These are phyloP conservation scores for Candida neerlandica DNA, from an alignment of 1,139 yeast genomes.

Conservation along the genomic window DNA sequence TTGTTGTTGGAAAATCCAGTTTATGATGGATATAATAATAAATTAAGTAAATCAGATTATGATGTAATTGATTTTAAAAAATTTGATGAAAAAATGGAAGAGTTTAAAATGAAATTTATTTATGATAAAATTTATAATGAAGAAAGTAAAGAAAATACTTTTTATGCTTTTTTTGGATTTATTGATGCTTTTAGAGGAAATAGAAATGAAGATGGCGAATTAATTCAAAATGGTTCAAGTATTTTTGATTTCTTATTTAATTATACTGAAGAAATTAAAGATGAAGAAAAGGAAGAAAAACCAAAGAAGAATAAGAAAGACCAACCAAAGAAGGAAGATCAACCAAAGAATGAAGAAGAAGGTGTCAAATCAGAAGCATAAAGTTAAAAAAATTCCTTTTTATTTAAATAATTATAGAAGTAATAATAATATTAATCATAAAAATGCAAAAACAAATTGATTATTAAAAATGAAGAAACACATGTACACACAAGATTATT, in stretches of 20 bases:
- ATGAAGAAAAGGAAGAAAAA: not conserved
- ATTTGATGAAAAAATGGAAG: conserved; percentile 72
- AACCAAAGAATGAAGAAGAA: not conserved
- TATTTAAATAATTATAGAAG: not conserved
- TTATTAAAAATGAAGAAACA: not conserved
- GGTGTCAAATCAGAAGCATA: not conserved
- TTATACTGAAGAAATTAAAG: conserved; percentile 11
- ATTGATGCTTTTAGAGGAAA: conserved; percentile 67
- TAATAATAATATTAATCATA: not conserved
- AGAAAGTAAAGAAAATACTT: conserved; percentile 84
- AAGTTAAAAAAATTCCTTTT: not conserved
- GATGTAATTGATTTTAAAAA: conserved; percentile 71
- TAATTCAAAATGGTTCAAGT: conserved; percentile 22
- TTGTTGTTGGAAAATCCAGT: conserved; percentile 88
- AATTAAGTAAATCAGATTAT: conserved; percentile 77
- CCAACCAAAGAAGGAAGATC: not conserved
- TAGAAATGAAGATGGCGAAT: conserved; percentile 24
- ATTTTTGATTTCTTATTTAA: conserved; percentile 66
- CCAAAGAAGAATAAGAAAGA: not conserved
- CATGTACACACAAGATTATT: not conserved
- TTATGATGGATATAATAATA: conserved; percentile 79
- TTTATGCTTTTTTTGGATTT: conserved; percentile 85
- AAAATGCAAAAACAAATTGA: not conserved
- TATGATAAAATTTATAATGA: conserved; percentile 91
- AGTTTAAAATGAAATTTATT: conserved; percentile 82